phyloP scores from a whole-genome alignment of 208 protist species.

The Trichomonas tenax region DNA sequence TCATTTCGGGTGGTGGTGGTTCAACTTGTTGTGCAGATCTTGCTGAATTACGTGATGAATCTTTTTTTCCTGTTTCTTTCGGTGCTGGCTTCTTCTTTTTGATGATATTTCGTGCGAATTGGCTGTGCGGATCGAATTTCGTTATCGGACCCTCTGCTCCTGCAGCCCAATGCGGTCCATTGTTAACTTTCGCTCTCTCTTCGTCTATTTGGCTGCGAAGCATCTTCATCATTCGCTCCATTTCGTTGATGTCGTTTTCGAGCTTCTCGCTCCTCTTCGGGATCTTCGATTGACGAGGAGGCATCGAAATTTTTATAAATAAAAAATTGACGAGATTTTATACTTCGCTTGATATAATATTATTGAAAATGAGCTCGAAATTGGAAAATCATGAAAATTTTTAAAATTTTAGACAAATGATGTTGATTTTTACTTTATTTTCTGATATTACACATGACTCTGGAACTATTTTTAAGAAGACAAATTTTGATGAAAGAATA shows the following conservation, averaged over 20 bases:
- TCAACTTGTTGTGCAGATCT: neutral
- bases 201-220: neutral
- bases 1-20: neutral
- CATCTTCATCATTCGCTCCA: neutral
- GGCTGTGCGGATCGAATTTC: neutral
- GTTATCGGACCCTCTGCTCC: neutral
- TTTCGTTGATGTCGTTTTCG: neutral
- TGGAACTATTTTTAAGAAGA: too few relatives aligned
- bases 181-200: neutral
- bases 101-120: neutral
- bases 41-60: neutral
- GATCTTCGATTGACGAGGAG: neutral
- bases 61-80: neutral
- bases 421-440: too few relatives aligned
- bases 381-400: too few relatives aligned
- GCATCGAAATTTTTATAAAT: neutral
- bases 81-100: neutral
- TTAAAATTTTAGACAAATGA: too few relatives aligned
- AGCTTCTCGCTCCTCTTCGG: neutral
- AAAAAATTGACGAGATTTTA: too few relatives aligned
- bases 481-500: too few relatives aligned
- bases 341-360: too few relatives aligned
- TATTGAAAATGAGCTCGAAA: too few relatives aligned
- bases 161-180: neutral
- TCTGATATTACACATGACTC: too few relatives aligned